Evolutionary conservation across 495 filamentous ascomycete genomes (phyloP).

Genomic region (Aspergillus bridgeri): DNA sequence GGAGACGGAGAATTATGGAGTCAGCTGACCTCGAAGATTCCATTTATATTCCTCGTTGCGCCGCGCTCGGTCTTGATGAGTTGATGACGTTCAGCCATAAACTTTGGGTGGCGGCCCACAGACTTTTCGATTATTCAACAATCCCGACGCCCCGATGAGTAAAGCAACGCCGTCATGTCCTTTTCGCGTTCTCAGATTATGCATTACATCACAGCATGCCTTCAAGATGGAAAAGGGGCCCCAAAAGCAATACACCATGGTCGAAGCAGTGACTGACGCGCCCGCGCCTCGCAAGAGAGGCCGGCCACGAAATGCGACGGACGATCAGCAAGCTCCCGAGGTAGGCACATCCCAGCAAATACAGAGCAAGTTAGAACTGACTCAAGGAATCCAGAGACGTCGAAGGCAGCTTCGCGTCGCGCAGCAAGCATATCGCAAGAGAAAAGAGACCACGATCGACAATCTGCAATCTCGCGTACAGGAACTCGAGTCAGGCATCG

Average conservation of each 20-base stretch:
- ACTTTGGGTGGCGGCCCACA: slow-evolving; percentile 9
- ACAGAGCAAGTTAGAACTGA: slow-evolving; percentile 13
- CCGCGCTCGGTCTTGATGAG: slow-evolving; percentile 10
- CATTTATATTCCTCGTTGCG: slow-evolving; percentile 11
- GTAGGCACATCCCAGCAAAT: slow-evolving; percentile 12
- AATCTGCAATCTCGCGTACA: slow-evolving; percentile 67
- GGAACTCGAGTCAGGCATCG: slow-evolving; percentile 62
- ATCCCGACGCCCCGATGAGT: slow-evolving; percentile 11
- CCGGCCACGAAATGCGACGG: slow-evolving; percentile 9
- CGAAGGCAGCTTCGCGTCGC: slow-evolving; percentile 84
- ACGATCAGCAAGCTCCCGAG: slow-evolving; percentile 10
- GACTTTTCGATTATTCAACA: slow-evolving; percentile 17
- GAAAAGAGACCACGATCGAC: slow-evolving; percentile 82
- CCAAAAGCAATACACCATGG: slow-evolving; percentile 11
- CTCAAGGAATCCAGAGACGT: slow-evolving; percentile 39
- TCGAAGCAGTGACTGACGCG: slow-evolving; percentile 11
- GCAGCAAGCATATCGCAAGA: slow-evolving; percentile 77
- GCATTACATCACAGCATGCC: slow-evolving; percentile 8
- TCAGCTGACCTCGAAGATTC: slow-evolving; percentile 9
- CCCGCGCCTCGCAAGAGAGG: slow-evolving; percentile 13
- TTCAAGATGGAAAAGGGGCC: slow-evolving; percentile 9
- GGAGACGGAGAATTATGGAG: slow-evolving; percentile 10
- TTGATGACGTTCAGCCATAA: slow-evolving; percentile 11
- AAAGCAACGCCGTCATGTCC: slow-evolving; percentile 13
- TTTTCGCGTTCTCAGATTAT: slow-evolving; percentile 9